Percentiles rank a stretch among this genome's conserved stretches.
These are phyloP conservation scores for Litsea cubeba DNA, from an alignment of 164 flowering plant species.

Conservation along the genomic window DNA sequence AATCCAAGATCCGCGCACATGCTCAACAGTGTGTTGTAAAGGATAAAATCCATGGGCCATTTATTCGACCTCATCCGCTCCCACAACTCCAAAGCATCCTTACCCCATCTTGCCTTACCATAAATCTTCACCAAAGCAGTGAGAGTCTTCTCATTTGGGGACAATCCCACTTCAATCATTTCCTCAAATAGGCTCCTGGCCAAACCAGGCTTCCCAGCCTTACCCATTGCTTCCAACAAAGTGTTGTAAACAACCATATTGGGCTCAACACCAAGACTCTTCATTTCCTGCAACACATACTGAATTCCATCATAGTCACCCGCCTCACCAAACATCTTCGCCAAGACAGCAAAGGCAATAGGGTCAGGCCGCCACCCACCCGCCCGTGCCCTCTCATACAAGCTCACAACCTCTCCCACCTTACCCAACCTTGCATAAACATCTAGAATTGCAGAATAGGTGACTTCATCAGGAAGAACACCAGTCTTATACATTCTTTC, in stretches of 20 bases:
- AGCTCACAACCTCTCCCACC: slow-evolving; percentile 80
- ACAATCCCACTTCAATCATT: slow-evolving; percentile 60
- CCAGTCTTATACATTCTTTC: slow-evolving; percentile 85
- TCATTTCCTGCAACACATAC: slow-evolving; percentile 83
- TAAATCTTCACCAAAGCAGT: slow-evolving; percentile 82
- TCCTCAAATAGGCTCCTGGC: slow-evolving; percentile 78
- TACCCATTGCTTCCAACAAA: slow-evolving; percentile 83
- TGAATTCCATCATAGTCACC: slow-evolving; percentile 87
- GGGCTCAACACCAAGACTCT: slow-evolving; percentile 54
- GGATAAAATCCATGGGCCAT: slow-evolving; percentile 85
- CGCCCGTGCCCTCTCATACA: slow-evolving; percentile 87
- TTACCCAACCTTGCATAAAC: slow-evolving; percentile 81
- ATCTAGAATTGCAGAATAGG: slow-evolving; percentile 84
- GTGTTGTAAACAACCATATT: slow-evolving; percentile 87
- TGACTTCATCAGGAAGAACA: slow-evolving; percentile 93
- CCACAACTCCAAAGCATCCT: slow-evolving; percentile 80
- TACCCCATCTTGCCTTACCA: slow-evolving; percentile 85
- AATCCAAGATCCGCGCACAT: slow-evolving; percentile 97
- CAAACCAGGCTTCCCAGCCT: slow-evolving; percentile 86
- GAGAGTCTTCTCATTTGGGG: slow-evolving; percentile 71
- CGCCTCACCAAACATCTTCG: slow-evolving; percentile 86
- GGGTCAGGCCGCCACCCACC: slow-evolving; percentile 88
- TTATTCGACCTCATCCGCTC: slow-evolving; percentile 60
- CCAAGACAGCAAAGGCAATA: slow-evolving; percentile 67
- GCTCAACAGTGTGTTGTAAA: slow-evolving; percentile 79